Evolutionary conservation across 2,329 filamentous ascomycete species (phyloP), one percentile per base, ranked within the genome.

Genomic region (Cryphonectria naterciae): DNA sequence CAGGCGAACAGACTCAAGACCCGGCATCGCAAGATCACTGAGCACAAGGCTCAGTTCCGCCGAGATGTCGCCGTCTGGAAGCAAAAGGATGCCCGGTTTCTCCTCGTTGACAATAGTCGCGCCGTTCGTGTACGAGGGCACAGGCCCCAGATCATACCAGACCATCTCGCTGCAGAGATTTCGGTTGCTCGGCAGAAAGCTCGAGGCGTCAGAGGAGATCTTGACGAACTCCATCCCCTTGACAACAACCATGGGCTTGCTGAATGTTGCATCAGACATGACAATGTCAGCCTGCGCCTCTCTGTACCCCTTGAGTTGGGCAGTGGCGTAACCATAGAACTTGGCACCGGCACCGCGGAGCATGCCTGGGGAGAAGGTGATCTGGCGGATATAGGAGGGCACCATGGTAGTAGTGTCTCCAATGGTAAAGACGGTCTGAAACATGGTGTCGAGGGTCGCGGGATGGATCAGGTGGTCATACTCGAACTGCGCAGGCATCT

Each of bases 391-490:
- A 25, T 77, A 81, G 0, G 83, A 83, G 0, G 86, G 86, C 0
- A 88, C 82, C 85, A 87, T 88, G 2, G 84, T 80, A 2, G 84
- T 80, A 13, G 79, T 77, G 3, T 80, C 78, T 5, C 83, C 79
- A 2, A 87, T 78, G 7, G 81, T 80, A 66, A 89, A 84, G 0
- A 86, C 79, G 0, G 83, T 82, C 68, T 90, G 88, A 35, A 90
- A 83, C 77, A 89, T 84, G 2, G 85, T 79, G 73, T 90, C 88
- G 17, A 90, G 79, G 0, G 87, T 88, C 4, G 85, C 83, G 0
- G 88, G 88, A 73, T 90, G 88, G n/a, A 90, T 82, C 5, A 88
- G 70, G 73, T 88, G 85, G 4, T 83, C 80, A 71, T 83, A 88
- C 75, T 89, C 87, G 67, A 85, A 88, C 19, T 82, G 77, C 54